phyloP scores from a whole-genome alignment of 352 stramenopile genomes.

The Globisporangium yorkense region DNA sequence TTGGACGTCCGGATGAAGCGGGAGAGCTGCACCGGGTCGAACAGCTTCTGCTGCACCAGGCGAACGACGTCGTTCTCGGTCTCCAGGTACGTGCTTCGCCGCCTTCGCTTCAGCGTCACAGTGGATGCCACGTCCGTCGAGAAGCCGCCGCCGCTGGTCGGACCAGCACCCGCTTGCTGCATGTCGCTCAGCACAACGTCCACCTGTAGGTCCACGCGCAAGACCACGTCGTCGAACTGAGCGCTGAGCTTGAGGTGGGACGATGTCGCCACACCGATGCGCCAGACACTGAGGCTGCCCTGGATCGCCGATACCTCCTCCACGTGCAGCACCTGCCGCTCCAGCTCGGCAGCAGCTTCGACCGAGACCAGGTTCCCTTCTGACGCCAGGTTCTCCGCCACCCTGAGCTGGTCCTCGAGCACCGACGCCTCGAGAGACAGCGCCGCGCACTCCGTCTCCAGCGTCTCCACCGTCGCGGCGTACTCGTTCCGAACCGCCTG shows the following conservation, averaged over 20 bases:
- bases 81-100: slow-evolving; percentile 25
- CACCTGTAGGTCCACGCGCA: slow-evolving; percentile 36
- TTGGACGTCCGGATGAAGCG: slow-evolving; percentile 13
- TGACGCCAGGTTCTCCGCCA: slow-evolving; percentile 37
- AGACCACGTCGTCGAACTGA: slow-evolving; percentile 42
- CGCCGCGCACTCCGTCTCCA: slow-evolving; percentile 56
- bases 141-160: slow-evolving; percentile 8
- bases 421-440: slow-evolving; percentile 65
- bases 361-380: slow-evolving; percentile 9
- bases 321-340: slow-evolving; percentile 35
- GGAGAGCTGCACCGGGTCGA: slow-evolving; percentile 32
- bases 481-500: slow-evolving; percentile 61
- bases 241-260: slow-evolving; percentile 34
- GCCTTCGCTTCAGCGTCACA: slow-evolving; percentile 19
- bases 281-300: slow-evolving; percentile 44
- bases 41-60: slow-evolving; percentile 41
- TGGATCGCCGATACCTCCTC: slow-evolving; percentile 56
- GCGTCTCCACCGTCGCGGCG: slow-evolving; percentile 35
- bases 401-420: slow-evolving; percentile 48
- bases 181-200: slow-evolving; percentile 22
- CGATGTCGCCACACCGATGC: slow-evolving; percentile 37
- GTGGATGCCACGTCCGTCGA: slow-evolving; percentile 16
- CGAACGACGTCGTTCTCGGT: slow-evolving; percentile 40
- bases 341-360: slow-evolving; percentile 25
- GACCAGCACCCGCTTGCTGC: not conserved